Conservation (phyloP, 305 asterid genomes). For the Fraxinus dipetala region DNA sequence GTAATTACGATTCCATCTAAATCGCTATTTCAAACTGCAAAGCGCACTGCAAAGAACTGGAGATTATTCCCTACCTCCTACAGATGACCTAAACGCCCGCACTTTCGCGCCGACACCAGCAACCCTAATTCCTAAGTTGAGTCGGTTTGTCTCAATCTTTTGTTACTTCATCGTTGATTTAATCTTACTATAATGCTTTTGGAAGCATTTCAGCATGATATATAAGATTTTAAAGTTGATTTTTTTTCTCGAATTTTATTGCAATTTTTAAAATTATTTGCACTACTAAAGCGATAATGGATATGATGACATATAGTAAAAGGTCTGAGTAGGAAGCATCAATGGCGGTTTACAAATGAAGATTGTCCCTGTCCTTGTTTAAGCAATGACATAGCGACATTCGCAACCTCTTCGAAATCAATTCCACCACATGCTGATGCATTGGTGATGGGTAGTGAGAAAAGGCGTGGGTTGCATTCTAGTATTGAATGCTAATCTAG, state of each 20-base stretch:
- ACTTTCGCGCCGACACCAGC: not conserved
- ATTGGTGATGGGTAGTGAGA: conserved; percentile 52
- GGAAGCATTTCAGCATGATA: not conserved
- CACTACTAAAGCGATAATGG: conserved; percentile 28
- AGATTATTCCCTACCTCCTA: not conserved
- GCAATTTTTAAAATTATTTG: not conserved
- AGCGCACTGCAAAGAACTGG: not conserved
- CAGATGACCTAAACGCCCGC: not conserved
- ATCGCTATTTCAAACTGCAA: not conserved
- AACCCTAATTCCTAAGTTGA: not conserved
- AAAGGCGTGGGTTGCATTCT: conserved; percentile 75
- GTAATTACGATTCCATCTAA: not conserved
- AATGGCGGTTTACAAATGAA: conserved; percentile 43
- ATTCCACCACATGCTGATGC: conserved; percentile 28
- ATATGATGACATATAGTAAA: conserved; percentile 78
- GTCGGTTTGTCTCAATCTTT: not conserved
- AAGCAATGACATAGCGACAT: conserved; percentile 44
- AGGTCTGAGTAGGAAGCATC: conserved; percentile 68
- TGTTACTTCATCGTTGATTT: not conserved
- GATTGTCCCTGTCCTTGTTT: conserved; percentile 73
- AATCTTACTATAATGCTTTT: not conserved
- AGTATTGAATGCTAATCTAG: conserved; percentile 69
- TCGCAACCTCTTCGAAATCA: conserved; percentile 74
- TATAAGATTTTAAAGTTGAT: not conserved
- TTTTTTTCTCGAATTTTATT: not conserved